phyloP scores from a whole-genome alignment of 108 stramenopile species.

The Skeletonema costatum region DNA sequence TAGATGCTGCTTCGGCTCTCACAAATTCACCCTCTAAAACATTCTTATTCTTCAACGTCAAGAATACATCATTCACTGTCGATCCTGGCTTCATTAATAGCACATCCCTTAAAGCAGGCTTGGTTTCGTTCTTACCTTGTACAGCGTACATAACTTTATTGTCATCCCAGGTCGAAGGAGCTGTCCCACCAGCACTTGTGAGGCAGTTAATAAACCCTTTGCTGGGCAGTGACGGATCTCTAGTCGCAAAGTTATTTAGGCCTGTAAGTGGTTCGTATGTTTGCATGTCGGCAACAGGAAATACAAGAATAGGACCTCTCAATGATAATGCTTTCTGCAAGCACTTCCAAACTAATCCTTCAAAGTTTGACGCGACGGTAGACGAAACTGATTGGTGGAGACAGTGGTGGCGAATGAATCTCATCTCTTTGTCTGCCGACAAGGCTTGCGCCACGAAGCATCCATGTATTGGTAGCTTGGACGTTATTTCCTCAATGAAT shows the following conservation, averaged over 20 bases:
- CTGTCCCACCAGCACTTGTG: constrained; percentile 58
- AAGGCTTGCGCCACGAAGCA: constrained; percentile 71
- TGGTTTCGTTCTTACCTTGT: constrained; percentile 13
- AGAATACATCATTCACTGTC: constrained; percentile 84
- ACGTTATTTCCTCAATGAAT: constrained; percentile 53
- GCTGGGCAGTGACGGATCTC: constrained; percentile 68
- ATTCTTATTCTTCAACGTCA: constrained; percentile 64
- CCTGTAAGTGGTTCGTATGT: constrained; percentile 69
- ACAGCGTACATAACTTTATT: constrained; percentile 34
- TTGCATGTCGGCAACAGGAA: constrained; percentile 76
- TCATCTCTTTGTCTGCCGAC: constrained; percentile 76
- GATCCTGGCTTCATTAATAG: constrained; percentile 86
- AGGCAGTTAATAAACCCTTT: constrained; percentile 71
- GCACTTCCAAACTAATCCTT: constrained; percentile 66
- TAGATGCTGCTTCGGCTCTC: constrained; percentile 71
- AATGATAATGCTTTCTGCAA: constrained; percentile 69
- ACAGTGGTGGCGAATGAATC: constrained; percentile 62
- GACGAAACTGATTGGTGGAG: constrained; percentile 3
- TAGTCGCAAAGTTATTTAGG: constrained; percentile 53
- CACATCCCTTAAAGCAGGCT: constrained; percentile 63
- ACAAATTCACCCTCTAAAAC: constrained; percentile 86
- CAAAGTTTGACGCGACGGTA: background rate
- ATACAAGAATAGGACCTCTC: constrained; percentile 69
- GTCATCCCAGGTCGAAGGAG: constrained; percentile 67
- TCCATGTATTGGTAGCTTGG: constrained; percentile 75